phyloP scores from a whole-genome alignment of 768 basidiomycete genomes.

The Paxillus rubicundulus region DNA sequence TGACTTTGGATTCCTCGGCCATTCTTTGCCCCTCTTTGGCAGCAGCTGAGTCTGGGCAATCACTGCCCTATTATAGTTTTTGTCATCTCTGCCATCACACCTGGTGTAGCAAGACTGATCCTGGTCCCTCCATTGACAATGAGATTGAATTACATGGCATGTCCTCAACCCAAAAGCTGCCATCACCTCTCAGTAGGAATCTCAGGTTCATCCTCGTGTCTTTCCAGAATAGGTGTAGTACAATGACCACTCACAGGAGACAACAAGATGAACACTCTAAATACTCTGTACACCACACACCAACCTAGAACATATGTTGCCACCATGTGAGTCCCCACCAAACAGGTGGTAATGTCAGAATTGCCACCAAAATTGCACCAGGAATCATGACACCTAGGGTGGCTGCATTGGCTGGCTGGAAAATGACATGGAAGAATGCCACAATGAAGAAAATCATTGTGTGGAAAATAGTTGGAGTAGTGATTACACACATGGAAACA shows the following conservation, averaged over 20 bases:
- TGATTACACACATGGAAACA: background rate
- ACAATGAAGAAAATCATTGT: slow-evolving; percentile 30
- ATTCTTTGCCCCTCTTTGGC: no score
- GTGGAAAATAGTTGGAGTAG: background rate
- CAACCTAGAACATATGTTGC: no score
- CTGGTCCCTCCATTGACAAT: slow-evolving; percentile 70
- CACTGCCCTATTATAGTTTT: no score
- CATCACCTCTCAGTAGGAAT: slow-evolving; percentile 36
- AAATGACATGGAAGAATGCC: slow-evolving; percentile 25
- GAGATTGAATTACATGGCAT: slow-evolving; percentile 62
- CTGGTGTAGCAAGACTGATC: slow-evolving; percentile 60
- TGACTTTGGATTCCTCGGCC: no score
- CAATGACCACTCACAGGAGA: no score
- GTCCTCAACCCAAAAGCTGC: slow-evolving; percentile 52
- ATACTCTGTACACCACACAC: no score
- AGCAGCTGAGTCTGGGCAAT: no score
- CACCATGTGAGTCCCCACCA: background rate
- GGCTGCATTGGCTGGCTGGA: slow-evolving; percentile 11
- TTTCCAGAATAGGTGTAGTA: slow-evolving; percentile 42
- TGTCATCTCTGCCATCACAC: slow-evolving; percentile 54
- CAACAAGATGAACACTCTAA: no score
- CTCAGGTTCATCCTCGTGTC: slow-evolving; percentile 32
- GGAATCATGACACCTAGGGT: slow-evolving; percentile 14
- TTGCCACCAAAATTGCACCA: slow-evolving; percentile 13
- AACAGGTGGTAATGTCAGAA: slow-evolving; percentile 21